Base-by-base conservation (phyloP, 257 asterid species). In the Nicotiana otophora region DNA sequence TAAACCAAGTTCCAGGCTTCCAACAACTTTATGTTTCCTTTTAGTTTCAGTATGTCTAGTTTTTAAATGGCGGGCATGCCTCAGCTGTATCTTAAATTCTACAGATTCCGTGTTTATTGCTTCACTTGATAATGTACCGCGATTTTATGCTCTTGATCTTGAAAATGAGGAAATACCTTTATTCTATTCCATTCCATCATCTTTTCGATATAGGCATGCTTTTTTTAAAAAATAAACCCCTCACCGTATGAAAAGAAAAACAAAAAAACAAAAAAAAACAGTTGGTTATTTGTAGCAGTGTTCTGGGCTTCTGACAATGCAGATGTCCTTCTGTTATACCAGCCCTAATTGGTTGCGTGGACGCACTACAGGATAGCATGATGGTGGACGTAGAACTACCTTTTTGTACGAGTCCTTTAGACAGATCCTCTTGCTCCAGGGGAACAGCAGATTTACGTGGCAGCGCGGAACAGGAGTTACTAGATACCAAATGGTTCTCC, bases 401-500 rank as follows among this genome's bases (percentile, higher is more conserved):
- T 74, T 74, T 74, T 48, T 34, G n/a, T 26, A 74, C 62, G 5
- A 74, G 42, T 48, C 62, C 62, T 74, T 48, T 74, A 28, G 20
- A 74, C 1, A 8, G 23, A 74, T 74, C 62, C 42, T 26, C 80
- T 74, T 74, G 39, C 23, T 23, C 80, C 80, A 74, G 80, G 80
- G 80, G 62, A 74, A 31, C 15, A 48, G 15, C 58, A 74, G 42
- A 48, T 74, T 48, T 28, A 15, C 62, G 8, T 74, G 62, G 62
- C 39, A 74, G 80, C 7, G 5, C 26, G 28, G 62, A 74, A 26
- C 80, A 74, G 8, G 51, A 48, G 23, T 48, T 74, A 14, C 80
- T 6, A 48, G 62, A 74, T 48, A 74, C 80, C 80, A 26, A 74
- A 26, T 74, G 80, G 80, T 26, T 74, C 80, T 74, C 80, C 42